Base-by-base conservation (phyloP, 352 stramenopile genomes). In the Phytophthora ramorum region DNA sequence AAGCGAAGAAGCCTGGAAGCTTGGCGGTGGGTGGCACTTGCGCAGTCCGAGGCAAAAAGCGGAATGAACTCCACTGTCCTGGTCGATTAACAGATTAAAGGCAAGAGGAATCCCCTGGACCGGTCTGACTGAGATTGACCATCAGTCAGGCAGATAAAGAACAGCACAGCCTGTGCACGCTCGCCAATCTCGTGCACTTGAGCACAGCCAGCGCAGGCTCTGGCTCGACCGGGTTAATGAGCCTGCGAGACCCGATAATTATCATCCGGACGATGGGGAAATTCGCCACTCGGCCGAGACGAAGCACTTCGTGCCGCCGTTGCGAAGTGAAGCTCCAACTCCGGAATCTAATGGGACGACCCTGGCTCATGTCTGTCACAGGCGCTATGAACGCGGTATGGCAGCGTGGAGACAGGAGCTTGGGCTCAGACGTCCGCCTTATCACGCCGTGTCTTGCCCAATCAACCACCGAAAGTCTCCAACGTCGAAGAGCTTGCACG, bases 131-230 rank as follows among this genome's bases (percentile, higher is more conserved):
- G n/a, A n/a, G n/a, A n/a, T 13, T 38, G 13, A 35, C 58, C 49
- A 56, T 61, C 40, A 19, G 52, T 17, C 58, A 55, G 45, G n/a
- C 35, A 47, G 26, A 49, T 49, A 48, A 63, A 63, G 44, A 55
- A 55, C 34, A 64, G 26, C 45, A 26, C 43, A 37, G 28, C 43
- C 51, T 68, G 51, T 45, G 45, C 45, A 58, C 45, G 1, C 37
- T 58, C 47, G 62, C 62, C 62, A 70, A 55, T 60, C 56, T 70
- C 62, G 26, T 72, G 32, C 38, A 54, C 51, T n/a, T 68, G 48
- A 67, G 57, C 45, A 51, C 58, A 68, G 58, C 58, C 58, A 58
- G 61, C 61, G 19, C 62, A 67, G 12, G 34, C 40, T 70, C 66
- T 35, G 60, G 66, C 60, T 70, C 38, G 51, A 56, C 20, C 30